Base-by-base conservation (phyloP, 345 rosid species). In the Gossypium stocksii region DNA sequence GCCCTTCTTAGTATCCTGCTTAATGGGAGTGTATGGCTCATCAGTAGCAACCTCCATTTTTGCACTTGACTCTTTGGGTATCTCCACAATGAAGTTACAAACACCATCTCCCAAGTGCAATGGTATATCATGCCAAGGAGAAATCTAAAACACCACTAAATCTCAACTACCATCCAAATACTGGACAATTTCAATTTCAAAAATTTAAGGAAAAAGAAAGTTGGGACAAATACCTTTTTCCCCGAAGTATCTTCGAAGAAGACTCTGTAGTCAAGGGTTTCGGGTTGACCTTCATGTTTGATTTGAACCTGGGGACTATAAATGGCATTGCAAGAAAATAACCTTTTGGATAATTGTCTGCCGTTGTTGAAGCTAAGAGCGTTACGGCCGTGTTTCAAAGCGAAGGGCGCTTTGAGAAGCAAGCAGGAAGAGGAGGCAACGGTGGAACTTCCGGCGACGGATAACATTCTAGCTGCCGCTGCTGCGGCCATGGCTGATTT, bases 21-120 rank as follows among this genome's bases (percentile, higher is more conserved):
- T 74, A 52, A 74, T 94, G 34, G 96, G 98, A 80, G 98, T 95
- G 88, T 76, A 90, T 23, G 76, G 83, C 83, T 95, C 98, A 62
- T 93, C 97, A n/a, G 97, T 95, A 70, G 98, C 98, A 85, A 93
- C 85, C 88, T 95, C 99, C 98, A 95, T 95, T 83, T 95, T 95
- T 0, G 97, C 97, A 78, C 92, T 93, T 15, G 98, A 84, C 73
- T 90, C 98, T 83, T 89, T 93, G 48, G 99, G 97, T 71, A 95
- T 91, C 77, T 95, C 99, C 46, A 89, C 97, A 56, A 93, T 64
- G 69, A 85, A 93, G 90, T 93, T 89, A 84, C 81, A 95, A 63
- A 84, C 86, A 19, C 90, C 98, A 81, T 90, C 90, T 8, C 98
- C 99, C 81, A 89, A 76, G 25, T 83, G 88, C 85, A 93, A 72